Evolutionary conservation across 352 stramenopile species (phyloP).

Genomic region (Pythium monospermum): DNA sequence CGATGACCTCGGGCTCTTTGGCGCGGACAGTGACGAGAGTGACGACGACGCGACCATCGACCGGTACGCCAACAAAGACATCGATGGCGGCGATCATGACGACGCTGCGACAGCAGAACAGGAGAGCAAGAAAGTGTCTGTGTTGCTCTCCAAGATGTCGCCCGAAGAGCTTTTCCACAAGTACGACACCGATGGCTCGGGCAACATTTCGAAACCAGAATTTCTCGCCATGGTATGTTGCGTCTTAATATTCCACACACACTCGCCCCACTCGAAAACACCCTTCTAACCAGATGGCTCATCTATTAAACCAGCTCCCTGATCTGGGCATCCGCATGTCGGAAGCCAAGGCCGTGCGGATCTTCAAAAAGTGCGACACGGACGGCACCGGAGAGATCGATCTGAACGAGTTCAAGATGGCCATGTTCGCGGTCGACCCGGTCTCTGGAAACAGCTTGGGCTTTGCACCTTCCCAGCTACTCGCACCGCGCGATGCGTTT

Average conservation of each 20-base stretch:
- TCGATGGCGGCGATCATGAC: slow-evolving; percentile 11
- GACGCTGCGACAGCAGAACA: slow-evolving; percentile 24
- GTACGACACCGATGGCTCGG: slow-evolving; percentile 88
- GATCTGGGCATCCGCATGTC: slow-evolving; percentile 85
- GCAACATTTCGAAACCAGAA: slow-evolving; percentile 87
- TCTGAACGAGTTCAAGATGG: slow-evolving; percentile 91
- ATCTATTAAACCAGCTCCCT: slow-evolving; percentile 53
- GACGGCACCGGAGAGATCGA: slow-evolving; percentile 90
- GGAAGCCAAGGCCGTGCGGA: slow-evolving; percentile 84
- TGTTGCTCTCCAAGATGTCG: slow-evolving; percentile 57
- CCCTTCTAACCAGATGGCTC: neutral
- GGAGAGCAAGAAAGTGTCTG: slow-evolving; percentile 62
- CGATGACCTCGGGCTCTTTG: slow-evolving; percentile 55
- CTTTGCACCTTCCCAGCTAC: slow-evolving; percentile 78
- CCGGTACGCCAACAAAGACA: slow-evolving; percentile 42
- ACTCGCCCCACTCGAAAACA: neutral
- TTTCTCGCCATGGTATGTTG: slow-evolving; percentile 81
- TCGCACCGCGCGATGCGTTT: slow-evolving; percentile 88
- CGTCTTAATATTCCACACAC: neutral
- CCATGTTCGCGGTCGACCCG: slow-evolving; percentile 89
- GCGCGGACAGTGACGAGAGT: slow-evolving; percentile 70
- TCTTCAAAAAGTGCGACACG: slow-evolving; percentile 90
- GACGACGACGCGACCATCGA: slow-evolving; percentile 78
- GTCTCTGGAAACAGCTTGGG: slow-evolving; percentile 71
- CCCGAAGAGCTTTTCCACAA: slow-evolving; percentile 90